Percentiles rank a stretch among this genome's conserved stretches.
These are phyloP conservation scores for Fusarium nanum DNA, from an alignment of 2,329 filamentous ascomycete genomes.

Conservation along the genomic window DNA sequence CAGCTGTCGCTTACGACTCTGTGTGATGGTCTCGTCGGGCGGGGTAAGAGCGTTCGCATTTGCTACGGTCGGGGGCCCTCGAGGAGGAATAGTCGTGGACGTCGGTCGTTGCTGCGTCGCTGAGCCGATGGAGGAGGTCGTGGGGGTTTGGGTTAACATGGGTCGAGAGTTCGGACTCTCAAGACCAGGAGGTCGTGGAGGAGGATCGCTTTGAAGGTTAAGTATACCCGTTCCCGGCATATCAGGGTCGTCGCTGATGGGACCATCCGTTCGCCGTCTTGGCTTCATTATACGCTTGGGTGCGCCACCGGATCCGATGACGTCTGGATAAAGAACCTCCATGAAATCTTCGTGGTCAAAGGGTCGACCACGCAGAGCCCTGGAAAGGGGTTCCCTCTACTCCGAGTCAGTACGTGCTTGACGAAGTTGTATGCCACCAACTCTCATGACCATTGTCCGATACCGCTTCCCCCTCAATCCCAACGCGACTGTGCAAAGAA, in stretches of 20 bases:
- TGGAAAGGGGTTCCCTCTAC: slow-evolving; percentile 68
- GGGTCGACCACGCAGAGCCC: slow-evolving; percentile 66
- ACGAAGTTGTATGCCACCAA: neutral
- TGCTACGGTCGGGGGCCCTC: slow-evolving; percentile 50
- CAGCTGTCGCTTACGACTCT: slow-evolving; percentile 58
- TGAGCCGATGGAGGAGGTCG: slow-evolving; percentile 41
- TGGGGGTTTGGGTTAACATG: slow-evolving; percentile 48
- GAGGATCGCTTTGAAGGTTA: slow-evolving; percentile 55
- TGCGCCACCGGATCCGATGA: slow-evolving; percentile 68
- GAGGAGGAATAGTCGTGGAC: slow-evolving; percentile 54
- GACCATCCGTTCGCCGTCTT: slow-evolving; percentile 60
- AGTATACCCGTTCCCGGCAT: slow-evolving; percentile 62
- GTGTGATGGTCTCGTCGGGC: slow-evolving; percentile 62
- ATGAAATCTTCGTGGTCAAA: slow-evolving; percentile 72
- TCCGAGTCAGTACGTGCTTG: slow-evolving; percentile 31
- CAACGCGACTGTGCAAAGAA: slow-evolving; percentile 13
- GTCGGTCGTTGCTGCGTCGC: slow-evolving; percentile 44
- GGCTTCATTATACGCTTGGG: slow-evolving; percentile 70
- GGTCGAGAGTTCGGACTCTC: slow-evolving; percentile 47
- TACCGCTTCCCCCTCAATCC: neutral
- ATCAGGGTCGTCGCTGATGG: slow-evolving; percentile 59
- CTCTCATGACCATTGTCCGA: neutral
- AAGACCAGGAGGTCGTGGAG: slow-evolving; percentile 38
- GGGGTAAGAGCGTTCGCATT: slow-evolving; percentile 64
- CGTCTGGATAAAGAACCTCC: slow-evolving; percentile 70